Evolutionary conservation across 768 basidiomycete species (phyloP), one percentile per base, ranked within the genome.

Genomic region (Mycena galopus): DNA sequence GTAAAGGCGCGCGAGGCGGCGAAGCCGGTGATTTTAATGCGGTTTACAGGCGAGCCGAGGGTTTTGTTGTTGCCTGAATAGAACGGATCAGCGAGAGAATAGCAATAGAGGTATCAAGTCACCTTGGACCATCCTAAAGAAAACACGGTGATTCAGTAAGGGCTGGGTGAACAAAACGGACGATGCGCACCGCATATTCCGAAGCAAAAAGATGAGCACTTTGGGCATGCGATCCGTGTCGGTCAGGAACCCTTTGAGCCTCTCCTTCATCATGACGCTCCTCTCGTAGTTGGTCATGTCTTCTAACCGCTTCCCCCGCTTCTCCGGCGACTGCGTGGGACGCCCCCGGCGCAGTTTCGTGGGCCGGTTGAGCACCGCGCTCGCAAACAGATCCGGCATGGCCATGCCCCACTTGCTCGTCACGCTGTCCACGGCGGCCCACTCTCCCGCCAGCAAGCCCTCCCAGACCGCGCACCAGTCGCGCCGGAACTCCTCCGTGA

Each of bases 1-100:
- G 86, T 82, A 7, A 93, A 85, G 5, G 93, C 92, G 27, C 87
- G 86, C 5, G 94, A 92, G 30, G 95, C 96, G 89, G 91, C 95
- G 79, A 88, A 89, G 0, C 94, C 96, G 0, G 93, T 95, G 65
- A 97, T 93, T 80, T 95, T 96, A 82, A 98, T 92, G 23, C 96
- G 90, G 78, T 97, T 96, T 0, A 96, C 93, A 0, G 96, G 96
- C 3, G 94, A 94, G 17, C 94, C 93, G 42, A 97, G 89, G 2
- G 88, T 84, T 80, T 96, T 94, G 76, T 96, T 96, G 80, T 95
- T 95, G 21, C 92, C 88, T 92, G 56, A 21, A 27, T 27, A 25
- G n/a, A n/a, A n/a, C n/a, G n/a, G n/a, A 53, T 11, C 35, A 67
- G 81, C 77, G 37, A 80, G 66, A 61, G 81, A 80, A 47, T 19